phyloP scores from a whole-genome alignment of 2,329 filamentous ascomycete genomes.

The Penicillium rolfsii region DNA sequence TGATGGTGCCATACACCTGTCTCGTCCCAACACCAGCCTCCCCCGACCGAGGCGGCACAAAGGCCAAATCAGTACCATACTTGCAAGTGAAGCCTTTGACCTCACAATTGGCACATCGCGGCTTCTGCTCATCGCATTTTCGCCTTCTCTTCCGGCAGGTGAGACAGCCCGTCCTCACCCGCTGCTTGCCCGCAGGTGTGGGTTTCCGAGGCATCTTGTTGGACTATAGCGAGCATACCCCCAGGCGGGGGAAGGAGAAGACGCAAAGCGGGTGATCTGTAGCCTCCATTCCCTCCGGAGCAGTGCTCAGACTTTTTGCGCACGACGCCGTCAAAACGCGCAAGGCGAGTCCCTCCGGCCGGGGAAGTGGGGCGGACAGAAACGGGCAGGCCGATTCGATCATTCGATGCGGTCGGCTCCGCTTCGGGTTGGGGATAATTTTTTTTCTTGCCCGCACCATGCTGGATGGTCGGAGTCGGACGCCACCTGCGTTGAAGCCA shows the following conservation, averaged over 20 bases:
- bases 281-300: constrained; percentile 21
- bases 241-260: constrained; percentile 13
- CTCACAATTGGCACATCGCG: constrained; percentile 31
- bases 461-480: constrained; percentile 1
- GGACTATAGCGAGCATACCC: constrained; percentile 16
- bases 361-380: constrained; percentile 18
- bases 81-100: constrained; percentile 30
- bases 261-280: constrained; percentile 18
- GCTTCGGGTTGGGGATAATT: not conserved
- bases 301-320: not conserved
- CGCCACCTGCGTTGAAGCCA: constrained; percentile 11
- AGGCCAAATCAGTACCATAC: constrained; percentile 29
- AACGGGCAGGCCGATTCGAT: constrained; percentile 5
- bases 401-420: constrained; percentile 7
- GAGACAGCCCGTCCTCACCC: constrained; percentile 32
- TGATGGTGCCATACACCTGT: constrained; percentile 25
- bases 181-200: constrained; percentile 30
- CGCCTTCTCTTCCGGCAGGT: constrained; percentile 32
- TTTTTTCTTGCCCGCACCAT: not conserved
- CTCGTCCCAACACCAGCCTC: constrained; percentile 2
- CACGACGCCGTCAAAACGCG: constrained; percentile 10
- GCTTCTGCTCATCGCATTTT: constrained; percentile 35
- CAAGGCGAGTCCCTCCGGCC: constrained; percentile 1
- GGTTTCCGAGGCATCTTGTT: constrained; percentile 27
- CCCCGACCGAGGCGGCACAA: constrained; percentile 23